These are phyloP conservation scores for Colletotrichum musicola DNA, from an alignment of 2,329 filamentous ascomycete genomes.

Conservation along the genomic window DNA sequence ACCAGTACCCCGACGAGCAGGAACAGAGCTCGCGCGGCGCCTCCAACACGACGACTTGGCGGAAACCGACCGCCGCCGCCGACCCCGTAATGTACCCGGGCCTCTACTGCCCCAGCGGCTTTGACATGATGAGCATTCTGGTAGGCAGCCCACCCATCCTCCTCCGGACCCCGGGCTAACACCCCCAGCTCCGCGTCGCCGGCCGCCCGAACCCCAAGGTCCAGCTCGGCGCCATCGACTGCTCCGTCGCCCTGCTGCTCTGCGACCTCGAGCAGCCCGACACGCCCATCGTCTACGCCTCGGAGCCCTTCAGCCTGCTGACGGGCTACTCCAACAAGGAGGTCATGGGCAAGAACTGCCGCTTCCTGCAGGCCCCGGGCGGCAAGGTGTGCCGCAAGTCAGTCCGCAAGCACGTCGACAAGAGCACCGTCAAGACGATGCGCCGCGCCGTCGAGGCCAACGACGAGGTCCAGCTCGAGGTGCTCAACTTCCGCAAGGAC, in stretches of 20 bases:
- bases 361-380: constrained; percentile 84
- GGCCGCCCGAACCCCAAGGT: constrained; percentile 80
- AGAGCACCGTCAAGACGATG: constrained; percentile 70
- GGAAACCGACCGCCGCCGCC: constrained; percentile 34
- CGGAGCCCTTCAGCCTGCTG: constrained; percentile 81
- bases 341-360: constrained; percentile 83
- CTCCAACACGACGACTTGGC: neutral
- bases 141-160: constrained; percentile 51
- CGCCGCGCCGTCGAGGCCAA: constrained; percentile 58
- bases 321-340: constrained; percentile 84
- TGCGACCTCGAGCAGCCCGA: constrained; percentile 83
- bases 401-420: constrained; percentile 75
- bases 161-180: constrained; percentile 32
- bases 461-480: constrained; percentile 60
- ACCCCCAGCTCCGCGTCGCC: constrained; percentile 69
- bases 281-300: constrained; percentile 85
- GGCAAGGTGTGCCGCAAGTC: constrained; percentile 72
- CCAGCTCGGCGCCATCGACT: constrained; percentile 84
- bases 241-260: constrained; percentile 86
- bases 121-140: constrained; percentile 68
- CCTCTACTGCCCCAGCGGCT: constrained; percentile 66
- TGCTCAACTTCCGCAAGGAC: constrained; percentile 87
- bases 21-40: constrained; percentile 41
- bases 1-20: constrained; percentile 43
- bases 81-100: constrained; percentile 68